Evolutionary conservation across 1,139 yeast species (phyloP), one percentile per base, ranked within the genome.

Genomic region (Debaryomyces fabryi): DNA sequence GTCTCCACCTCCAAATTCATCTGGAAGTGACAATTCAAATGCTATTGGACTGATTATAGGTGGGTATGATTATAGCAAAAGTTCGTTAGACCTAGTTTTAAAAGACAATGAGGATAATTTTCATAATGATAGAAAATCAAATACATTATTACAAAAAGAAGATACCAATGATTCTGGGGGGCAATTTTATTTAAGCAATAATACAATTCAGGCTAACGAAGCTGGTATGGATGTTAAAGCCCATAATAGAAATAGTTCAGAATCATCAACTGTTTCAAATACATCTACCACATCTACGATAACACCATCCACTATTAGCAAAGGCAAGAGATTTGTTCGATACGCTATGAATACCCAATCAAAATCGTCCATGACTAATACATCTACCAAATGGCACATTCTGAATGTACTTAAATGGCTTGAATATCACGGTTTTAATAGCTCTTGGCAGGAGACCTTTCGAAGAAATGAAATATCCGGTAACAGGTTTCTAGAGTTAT

Each of bases 371-470:
- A 50, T 52, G n/a, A 58, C 56, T 12, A 59, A 55, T 39, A 49
- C 64, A 3, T 58, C 68, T 13, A 59, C 59, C 13, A 62, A 59
- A 43, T 90, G 97, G 97, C 81, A 86, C 4, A 72, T 81, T 56
- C 81, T 78, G 13, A 74, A 87, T 47, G 95, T 90, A 0, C 50
- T 78, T 0, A 63, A 69, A 41, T 91, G 96, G 96, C 72, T 91
- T 25, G 85, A 80, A 13, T 58, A 64, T 18, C 78, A 90, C 61
- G 77, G 79, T 30, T 91, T 91, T 65, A 87, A 88, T 53, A 78
- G 76, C 5, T 76, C 85, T 10, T 91, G 97, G 97, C 72, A 78
- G 27, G 81, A 75, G 9, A 78, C 85, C 9, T 87, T 90, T 62
- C 71, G 71, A 33, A 72, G 76, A 41, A 78, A 84, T 53, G 83